phyloP scores from a whole-genome alignment of 225 moss, liverwort and hornwort species.

The Pleurozium schreberi region DNA sequence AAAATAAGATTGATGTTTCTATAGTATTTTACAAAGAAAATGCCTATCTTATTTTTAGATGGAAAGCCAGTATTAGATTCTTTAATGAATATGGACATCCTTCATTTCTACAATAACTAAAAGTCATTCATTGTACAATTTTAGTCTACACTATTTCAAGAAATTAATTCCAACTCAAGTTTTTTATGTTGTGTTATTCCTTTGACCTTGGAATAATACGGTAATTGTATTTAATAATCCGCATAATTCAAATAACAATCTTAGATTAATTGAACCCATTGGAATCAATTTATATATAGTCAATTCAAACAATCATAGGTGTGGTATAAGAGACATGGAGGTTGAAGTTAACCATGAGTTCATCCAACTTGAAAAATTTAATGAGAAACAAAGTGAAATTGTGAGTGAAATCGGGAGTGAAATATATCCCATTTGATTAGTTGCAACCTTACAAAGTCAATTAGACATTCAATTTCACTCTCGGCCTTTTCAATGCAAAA shows the following conservation, averaged over 20 bases:
- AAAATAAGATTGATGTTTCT: too few relatives aligned
- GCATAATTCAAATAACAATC: rapidly evolving
- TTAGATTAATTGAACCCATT: background rate
- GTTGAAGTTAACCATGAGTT: background rate
- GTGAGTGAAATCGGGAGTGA: background rate
- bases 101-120: background rate
- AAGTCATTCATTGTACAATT: background rate
- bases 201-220: background rate
- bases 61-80: background rate
- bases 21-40: too few relatives aligned
- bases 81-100: background rate
- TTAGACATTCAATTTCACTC: background rate
- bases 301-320: background rate
- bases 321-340: background rate
- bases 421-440: background rate
- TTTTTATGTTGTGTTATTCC: background rate
- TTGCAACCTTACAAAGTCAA: background rate
- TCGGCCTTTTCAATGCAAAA: background rate
- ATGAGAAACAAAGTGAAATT: background rate
- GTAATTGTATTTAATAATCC: background rate
- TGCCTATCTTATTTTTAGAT: too few relatives aligned
- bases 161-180: background rate
- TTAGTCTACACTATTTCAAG: background rate
- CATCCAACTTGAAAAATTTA: background rate
- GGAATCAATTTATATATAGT: background rate